Conservation (phyloP, 805 yeast species). For the Candida namnaoensis region DNA sequence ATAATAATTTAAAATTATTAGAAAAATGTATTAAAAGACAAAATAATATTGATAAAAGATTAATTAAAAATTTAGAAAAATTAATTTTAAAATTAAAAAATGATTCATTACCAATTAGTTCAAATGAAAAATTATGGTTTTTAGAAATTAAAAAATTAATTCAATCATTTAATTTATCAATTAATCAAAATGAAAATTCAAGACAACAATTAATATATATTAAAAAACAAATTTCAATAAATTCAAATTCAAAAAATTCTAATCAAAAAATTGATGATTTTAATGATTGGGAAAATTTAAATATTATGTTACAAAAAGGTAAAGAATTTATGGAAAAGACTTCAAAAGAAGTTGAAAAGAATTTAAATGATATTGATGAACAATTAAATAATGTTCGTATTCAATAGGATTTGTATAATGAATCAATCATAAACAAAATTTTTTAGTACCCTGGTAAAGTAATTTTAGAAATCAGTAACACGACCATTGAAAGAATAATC, state of each 20-base stretch:
- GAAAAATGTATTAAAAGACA: slow-evolving; percentile 22
- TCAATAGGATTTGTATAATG: background rate
- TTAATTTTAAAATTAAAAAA: slow-evolving; percentile 13
- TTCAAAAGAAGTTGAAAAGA: slow-evolving; percentile 6
- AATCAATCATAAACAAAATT: background rate
- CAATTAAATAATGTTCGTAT: background rate
- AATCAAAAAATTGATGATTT: too few species aligned
- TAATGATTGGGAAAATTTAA: slow-evolving; percentile 23
- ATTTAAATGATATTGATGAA: slow-evolving; percentile 13
- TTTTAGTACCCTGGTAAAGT: background rate
- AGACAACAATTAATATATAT: slow-evolving; percentile 21
- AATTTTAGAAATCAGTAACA: slow-evolving; percentile 76
- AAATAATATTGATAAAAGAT: slow-evolving; percentile 20
- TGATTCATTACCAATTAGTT: slow-evolving; percentile 24
- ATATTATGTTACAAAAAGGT: slow-evolving; percentile 22
- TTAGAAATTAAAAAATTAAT: slow-evolving; percentile 28
- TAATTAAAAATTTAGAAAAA: slow-evolving; percentile 17
- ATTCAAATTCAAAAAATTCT: slow-evolving; percentile 1
- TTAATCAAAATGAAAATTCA: slow-evolving; percentile 16
- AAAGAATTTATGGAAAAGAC: slow-evolving; percentile 17
- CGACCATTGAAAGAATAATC: slow-evolving; percentile 96
- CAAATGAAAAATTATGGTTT: slow-evolving; percentile 36
- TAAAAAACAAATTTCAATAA: slow-evolving; percentile 13
- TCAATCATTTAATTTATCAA: slow-evolving; percentile 21
- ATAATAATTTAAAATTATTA: slow-evolving; percentile 7